A percentile compares a stretch with the other conserved stretches of the same genome.
Conservation (phyloP, 805 yeast species). For the Priceomyces fermenticarens region DNA sequence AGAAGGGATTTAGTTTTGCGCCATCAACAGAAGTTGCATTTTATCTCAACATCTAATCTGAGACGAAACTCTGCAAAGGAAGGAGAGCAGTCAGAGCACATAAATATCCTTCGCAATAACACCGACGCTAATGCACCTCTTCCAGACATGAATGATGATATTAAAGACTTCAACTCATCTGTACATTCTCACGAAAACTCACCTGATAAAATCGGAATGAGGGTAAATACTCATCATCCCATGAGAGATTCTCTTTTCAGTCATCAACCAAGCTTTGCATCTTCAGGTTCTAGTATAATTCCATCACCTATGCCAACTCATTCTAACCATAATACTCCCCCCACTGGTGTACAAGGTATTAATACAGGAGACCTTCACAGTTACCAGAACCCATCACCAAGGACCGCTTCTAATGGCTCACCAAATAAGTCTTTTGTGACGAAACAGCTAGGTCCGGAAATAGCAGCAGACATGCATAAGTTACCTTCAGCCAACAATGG, state of each 20-base stretch:
- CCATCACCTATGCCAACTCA: constrained; percentile 25
- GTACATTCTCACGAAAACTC: constrained; percentile 11
- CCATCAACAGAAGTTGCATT: constrained; percentile 91
- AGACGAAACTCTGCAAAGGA: constrained; percentile 28
- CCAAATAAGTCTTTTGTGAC: constrained; percentile 8
- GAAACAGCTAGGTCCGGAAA: constrained; percentile 6
- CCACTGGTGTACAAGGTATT: constrained; percentile 2
- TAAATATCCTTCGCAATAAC: constrained; percentile 50
- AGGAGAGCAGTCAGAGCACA: constrained; percentile 41
- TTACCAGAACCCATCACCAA: constrained; percentile 23
- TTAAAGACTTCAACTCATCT: constrained; percentile 2
- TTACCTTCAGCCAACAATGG: neutral
- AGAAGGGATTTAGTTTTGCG: constrained; percentile 83
- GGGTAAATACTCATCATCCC: constrained; percentile 7
- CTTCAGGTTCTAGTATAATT: constrained; percentile 9
- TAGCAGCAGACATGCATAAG: neutral
- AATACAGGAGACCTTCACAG: neutral
- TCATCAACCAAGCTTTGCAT: constrained; percentile 4
- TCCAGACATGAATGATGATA: constrained; percentile 14
- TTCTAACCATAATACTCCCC: constrained; percentile 25
- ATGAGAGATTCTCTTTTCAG: constrained; percentile 14
- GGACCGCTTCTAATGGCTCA: constrained; percentile 14
- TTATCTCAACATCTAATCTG: constrained; percentile 42
- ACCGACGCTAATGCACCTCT: constrained; percentile 51
- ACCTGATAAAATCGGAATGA: constrained; percentile 9